Percentiles rank a stretch among this genome's conserved stretches.
Evolutionary conservation across 1,284 basidiomycete species (phyloP).

Genomic region (Cerrena zonata): DNA sequence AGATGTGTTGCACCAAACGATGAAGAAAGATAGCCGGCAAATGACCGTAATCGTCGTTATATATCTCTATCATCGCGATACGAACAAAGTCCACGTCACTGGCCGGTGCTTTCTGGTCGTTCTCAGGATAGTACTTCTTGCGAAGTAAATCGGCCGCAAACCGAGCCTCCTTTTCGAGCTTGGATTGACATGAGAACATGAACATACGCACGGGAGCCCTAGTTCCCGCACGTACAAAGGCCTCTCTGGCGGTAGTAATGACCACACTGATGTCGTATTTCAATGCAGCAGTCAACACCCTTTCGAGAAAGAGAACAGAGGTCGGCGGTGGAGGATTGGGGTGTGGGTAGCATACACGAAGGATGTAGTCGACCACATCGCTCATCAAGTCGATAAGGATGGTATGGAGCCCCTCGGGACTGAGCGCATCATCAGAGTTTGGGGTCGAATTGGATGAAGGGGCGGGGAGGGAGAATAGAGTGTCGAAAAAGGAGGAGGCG

Average conservation of each 20-base stretch:
- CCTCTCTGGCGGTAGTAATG: constrained; percentile 12
- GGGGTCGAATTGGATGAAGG: not conserved
- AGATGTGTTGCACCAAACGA: not conserved
- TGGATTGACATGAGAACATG: constrained; percentile 29
- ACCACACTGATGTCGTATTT: constrained; percentile 34
- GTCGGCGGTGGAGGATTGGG: constrained; percentile 10
- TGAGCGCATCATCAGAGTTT: not conserved
- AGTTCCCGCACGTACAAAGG: constrained; percentile 19
- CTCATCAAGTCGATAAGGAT: constrained; percentile 13
- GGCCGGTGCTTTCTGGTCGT: too few species aligned
- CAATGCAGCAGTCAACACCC: constrained; percentile 26
- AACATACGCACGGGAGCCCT: constrained; percentile 30
- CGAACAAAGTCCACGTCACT: not conserved
- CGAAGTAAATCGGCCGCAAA: constrained; percentile 1
- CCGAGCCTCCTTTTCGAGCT: constrained; percentile 13
- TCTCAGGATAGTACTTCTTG: too few species aligned
- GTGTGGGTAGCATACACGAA: constrained; percentile 23
- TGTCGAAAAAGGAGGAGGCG: constrained; percentile 24
- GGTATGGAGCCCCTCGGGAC: not conserved
- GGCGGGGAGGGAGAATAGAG: constrained; percentile 14
- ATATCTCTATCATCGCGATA: not conserved
- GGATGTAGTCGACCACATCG: constrained; percentile 16
- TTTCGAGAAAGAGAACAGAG: constrained; percentile 17
- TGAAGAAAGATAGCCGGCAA: not conserved
- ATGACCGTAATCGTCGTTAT: too few species aligned